Percentiles rank a stretch among this genome's conserved stretches.
phyloP scores from a whole-genome alignment of 768 basidiomycete species.

The Omphalotus guepiniiformis region DNA sequence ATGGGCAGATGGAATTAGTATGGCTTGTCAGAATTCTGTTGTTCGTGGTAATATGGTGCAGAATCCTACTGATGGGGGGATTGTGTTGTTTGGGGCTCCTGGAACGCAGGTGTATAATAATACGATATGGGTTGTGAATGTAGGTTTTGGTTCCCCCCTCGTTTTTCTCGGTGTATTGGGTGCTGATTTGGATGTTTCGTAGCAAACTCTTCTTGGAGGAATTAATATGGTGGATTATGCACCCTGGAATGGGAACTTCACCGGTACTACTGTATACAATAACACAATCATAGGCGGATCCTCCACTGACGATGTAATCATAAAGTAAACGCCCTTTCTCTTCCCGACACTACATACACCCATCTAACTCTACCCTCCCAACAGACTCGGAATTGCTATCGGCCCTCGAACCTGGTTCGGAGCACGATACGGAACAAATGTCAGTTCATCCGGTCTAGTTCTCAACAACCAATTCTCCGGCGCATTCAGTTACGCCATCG shows the following conservation, averaged over 20 bases:
- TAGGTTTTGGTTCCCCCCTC: constrained; percentile 32
- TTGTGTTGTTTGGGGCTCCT: constrained; percentile 74
- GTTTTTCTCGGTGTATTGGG: too few species aligned
- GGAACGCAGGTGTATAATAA: constrained; percentile 73
- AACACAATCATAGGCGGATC: constrained; percentile 70
- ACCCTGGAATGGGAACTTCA: constrained; percentile 66
- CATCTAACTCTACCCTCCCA: constrained; percentile 9
- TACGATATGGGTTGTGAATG: constrained; percentile 67
- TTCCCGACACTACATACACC: neutral
- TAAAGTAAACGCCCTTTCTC: constrained; percentile 54
- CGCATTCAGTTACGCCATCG: constrained; percentile 73
- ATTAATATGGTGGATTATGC: constrained; percentile 75
- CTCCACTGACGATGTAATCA: constrained; percentile 53
- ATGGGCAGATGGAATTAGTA: constrained; percentile 83
- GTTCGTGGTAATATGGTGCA: constrained; percentile 67
- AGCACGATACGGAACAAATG: constrained; percentile 43
- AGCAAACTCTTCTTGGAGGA: constrained; percentile 71
- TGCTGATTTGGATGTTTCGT: constrained; percentile 5
- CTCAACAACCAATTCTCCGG: constrained; percentile 55
- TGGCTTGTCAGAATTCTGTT: constrained; percentile 59
- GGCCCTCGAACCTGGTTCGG: constrained; percentile 79
- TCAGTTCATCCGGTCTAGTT: constrained; percentile 52
- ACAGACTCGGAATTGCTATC: constrained; percentile 75
- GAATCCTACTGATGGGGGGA: constrained; percentile 75
- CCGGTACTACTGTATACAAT: constrained; percentile 58